Base-by-base conservation (phyloP, 257 asterid species). In the Solanum peruvianum region DNA sequence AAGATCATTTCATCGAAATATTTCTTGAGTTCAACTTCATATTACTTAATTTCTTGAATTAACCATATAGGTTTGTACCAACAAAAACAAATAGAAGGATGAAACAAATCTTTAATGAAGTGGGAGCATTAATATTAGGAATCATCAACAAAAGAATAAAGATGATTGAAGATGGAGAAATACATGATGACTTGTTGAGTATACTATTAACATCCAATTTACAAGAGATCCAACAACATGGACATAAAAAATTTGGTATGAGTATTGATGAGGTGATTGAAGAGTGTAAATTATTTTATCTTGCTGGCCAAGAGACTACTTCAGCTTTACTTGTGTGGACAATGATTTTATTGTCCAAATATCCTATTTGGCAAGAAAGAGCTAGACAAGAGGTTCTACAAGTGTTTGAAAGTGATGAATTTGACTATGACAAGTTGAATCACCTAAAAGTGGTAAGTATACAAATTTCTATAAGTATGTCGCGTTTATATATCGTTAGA, bases 231-330 rank as follows among this genome's bases (percentile, higher is more conserved):
- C 71, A 52, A 60, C 44, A 33, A 39, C 25, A 86, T 49, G 90
- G 87, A 41, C 80, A 64, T 31, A 29, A 52, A 35, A 84, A 45
- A 10, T 86, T 11, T 16, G 92, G 89, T 39, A 86, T 90, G 88
- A 88, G 67, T 42, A 76, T 85, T 27, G 83, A 88, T 82, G 92
- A 88, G 16, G 87, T 88, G 7, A 86, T 90, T 85, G 89, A 88
- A 80, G 92, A 90, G 64, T 90, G 92, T 86, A 88, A 90, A 64
- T 82, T 88, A 6, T 88, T 90, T 35, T 88, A 90, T 60, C 75
- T 90, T 7, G 90, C 90, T 27, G 92, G 92, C 0, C 86, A 88
- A 21, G 91, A 87, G 71, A 89, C 90, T 4, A 86, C 91, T 0
- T 62, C 90, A 23, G 39, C 83, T 58, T 82, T 86, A 60, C 90